Evolutionary conservation across 805 yeast genomes (phyloP), one percentile per base, ranked within the genome.

Genomic region (Sungouiella thailandica): DNA sequence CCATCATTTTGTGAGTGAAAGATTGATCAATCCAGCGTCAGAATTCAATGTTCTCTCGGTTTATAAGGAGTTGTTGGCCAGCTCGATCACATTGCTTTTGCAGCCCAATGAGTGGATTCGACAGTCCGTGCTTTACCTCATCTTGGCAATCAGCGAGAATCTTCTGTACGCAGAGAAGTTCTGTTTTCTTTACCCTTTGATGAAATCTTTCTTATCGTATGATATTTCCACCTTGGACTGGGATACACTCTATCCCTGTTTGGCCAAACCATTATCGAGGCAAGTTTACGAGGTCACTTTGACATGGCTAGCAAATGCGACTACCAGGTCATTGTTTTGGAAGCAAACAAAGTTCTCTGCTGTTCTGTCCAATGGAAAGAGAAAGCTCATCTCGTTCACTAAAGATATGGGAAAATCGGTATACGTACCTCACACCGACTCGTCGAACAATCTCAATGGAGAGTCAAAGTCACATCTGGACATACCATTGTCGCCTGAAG

Each of bases 91-190:
- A 35, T 68, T 90, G 17, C 51, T 83, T 0, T 56, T 89, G 7
- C 97, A 89, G 52, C 97, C 97, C 0, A 89, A 87, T 55, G 82
- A 76, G 34, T 80, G 94, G 79, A 80, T 90, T 8, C 60, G 95
- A 24, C 86, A 84, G 43, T 72, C 82, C 2, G 74, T 83, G 0
- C 49, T 87, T 27, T 60, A 68, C 2, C 64, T 88, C 31, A 64
- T 88, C 1, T 62, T 83, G 2, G 70, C 82, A 0, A 71, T 85
- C 2, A 76, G 84, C 1, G 65, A 68, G 2, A 77, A 76, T 46
- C 55, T 88, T 17, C 68, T 82, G 9, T 68, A 77, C 15, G 93
- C 97, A 0, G 97, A 93, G 45, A 61, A 76, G 8, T 86, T 82
- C 46, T 90, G 97, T 49, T 70, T 87, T 53, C 60, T 89, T 5